Conservation (phyloP, 495 filamentous ascomycete species). For the Aspergillus sparsus region DNA sequence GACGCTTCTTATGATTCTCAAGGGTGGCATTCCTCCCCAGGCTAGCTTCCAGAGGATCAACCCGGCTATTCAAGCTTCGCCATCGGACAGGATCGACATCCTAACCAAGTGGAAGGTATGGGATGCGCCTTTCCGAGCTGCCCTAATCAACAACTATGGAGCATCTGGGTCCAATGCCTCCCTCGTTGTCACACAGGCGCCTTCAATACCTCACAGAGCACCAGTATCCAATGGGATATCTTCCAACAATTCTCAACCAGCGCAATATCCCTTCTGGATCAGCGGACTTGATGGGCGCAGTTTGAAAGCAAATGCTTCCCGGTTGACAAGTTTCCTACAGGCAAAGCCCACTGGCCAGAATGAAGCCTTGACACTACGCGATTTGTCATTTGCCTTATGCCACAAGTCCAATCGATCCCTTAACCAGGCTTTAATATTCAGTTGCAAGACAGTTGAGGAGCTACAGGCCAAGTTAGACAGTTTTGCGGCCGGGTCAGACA, state of each 20-base stretch:
- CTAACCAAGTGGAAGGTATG: slow-evolving; percentile 29
- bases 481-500: not conserved
- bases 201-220: not conserved
- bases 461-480: slow-evolving; percentile 32
- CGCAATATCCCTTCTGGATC: slow-evolving; percentile 13
- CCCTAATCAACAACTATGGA: slow-evolving; percentile 50
- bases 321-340: not conserved
- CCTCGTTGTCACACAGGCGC: slow-evolving; percentile 27
- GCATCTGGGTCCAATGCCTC: slow-evolving; percentile 45
- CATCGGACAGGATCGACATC: slow-evolving; percentile 39
- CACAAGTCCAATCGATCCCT: slow-evolving; percentile 39
- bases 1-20: slow-evolving; percentile 48
- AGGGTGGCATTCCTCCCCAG: slow-evolving; percentile 40
- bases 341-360: not conserved
- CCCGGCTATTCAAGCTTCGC: slow-evolving; percentile 25
- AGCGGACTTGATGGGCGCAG: slow-evolving; percentile 3
- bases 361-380: not conserved
- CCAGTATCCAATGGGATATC: not conserved
- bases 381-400: slow-evolving; percentile 41
- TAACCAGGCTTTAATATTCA: slow-evolving; percentile 34
- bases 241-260: not conserved
- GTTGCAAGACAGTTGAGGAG: slow-evolving; percentile 31
- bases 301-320: not conserved
- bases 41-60: slow-evolving; percentile 42
- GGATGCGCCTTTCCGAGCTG: slow-evolving; percentile 31